Percentiles rank a stretch among this genome's conserved stretches.
Conservation (phyloP, 116 monocot genomes). For the Trichopus zeylanicus region DNA sequence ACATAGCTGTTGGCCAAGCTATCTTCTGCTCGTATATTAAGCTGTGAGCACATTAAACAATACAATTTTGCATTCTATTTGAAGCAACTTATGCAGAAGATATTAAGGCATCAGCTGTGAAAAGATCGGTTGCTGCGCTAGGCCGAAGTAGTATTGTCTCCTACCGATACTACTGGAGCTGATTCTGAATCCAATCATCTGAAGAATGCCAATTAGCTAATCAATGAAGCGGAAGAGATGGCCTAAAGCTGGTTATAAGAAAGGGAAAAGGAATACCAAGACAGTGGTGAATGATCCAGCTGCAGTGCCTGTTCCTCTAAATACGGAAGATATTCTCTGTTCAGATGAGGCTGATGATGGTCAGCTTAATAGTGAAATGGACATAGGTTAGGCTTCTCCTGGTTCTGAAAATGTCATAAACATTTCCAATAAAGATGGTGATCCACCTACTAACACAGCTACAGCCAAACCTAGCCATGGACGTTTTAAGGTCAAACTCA, state of each 20-base stretch:
- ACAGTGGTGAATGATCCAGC: slow-evolving; percentile 13
- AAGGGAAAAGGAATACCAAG: slow-evolving; percentile 31
- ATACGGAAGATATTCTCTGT: slow-evolving; percentile 22
- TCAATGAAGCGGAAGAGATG: slow-evolving; percentile 79
- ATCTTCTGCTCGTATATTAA: too few species aligned
- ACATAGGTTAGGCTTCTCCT: slow-evolving; percentile 20
- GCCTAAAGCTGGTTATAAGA: slow-evolving; percentile 41
- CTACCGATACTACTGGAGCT: too few species aligned
- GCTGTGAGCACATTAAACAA: neutral
- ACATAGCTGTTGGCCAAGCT: too few species aligned
- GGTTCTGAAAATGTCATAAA: slow-evolving; percentile 20
- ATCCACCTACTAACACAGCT: slow-evolving; percentile 18
- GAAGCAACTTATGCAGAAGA: neutral
- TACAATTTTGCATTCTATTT: neutral
- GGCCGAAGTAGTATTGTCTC: too few species aligned
- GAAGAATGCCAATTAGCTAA: too few species aligned
- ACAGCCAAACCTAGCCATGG: slow-evolving; percentile 27
- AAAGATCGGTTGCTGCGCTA: neutral
- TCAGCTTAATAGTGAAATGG: slow-evolving; percentile 25
- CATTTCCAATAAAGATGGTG: slow-evolving; percentile 18
- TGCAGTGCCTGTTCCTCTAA: slow-evolving; percentile 12
- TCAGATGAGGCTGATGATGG: slow-evolving; percentile 36
- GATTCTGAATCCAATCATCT: too few species aligned
- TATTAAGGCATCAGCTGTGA: neutral
- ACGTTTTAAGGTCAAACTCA: slow-evolving; percentile 76